Evolutionary conservation across 805 yeast species (phyloP), one percentile per base, ranked within the genome.

Genomic region (Wickerhamomyces bisporus): DNA sequence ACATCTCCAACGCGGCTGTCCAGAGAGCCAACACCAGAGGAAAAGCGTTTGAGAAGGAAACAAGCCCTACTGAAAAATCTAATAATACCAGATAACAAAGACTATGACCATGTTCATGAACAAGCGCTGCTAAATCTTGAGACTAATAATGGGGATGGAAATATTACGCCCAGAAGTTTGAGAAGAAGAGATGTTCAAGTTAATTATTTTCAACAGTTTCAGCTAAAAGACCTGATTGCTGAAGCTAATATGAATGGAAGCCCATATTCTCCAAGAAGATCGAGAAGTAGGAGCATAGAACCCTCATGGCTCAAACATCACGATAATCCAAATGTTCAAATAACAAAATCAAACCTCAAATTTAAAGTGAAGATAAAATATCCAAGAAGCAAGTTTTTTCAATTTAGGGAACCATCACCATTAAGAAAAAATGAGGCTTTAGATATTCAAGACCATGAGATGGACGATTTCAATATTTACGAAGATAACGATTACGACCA

Each of bases 61-160:
- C 42, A 40, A 28, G 38, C 38, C 21, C 39, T 65, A 14, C 49
- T 63, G 32, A 57, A 53, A 35, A 57, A 49, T 1, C 52, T 66
- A 26, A 51, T 53, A 34, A 66, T 66, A 21, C 63, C 68, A 1
- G 70, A 64, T 35, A 66, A 66, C 42, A 61, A 62, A 39, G 53
- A 57, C 14, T 65, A 65, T 42, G 61, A 61, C 30, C 48, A 54
- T 7, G 48, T 66, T 4, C 63, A 60, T 20, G 58, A 60, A 34
- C 58, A 60, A 35, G 60, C 61, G 40, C 42, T 60, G 24, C 27
- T 43, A n/a, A 54, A 49, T 15, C 45, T 45, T 8, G 45, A 45
- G 3, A 31, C 24, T 14, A 43, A 39, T 1, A 37, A 41, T 16
- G 40, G 35, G 7, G 39, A 41, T 8, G 33, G 53, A 4, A n/a